Conservation (phyloP, 202 grass and related monocot species). For the Schoenoplectus triqueter region DNA sequence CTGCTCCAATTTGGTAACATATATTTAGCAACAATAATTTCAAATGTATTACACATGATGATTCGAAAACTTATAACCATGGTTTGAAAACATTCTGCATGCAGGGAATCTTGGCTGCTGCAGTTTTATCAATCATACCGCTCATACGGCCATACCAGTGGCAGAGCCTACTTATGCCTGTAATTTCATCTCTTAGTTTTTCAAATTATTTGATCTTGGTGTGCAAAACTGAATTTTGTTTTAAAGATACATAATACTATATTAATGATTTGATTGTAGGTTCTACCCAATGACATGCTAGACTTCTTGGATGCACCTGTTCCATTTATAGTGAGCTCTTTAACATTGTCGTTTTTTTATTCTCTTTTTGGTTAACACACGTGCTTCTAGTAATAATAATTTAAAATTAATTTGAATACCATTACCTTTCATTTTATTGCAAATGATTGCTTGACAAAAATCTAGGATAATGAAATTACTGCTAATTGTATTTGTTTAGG, state of each 20-base stretch:
- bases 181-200: conserved; percentile 48
- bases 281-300: conserved; percentile 92
- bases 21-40: conserved; percentile 24
- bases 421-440: conserved; percentile 19
- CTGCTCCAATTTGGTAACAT: conserved; percentile 91
- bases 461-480: conserved; percentile 17
- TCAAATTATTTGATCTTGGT: conserved; percentile 22
- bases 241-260: conserved; percentile 16
- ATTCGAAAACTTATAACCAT: conserved; percentile 19
- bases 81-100: conserved; percentile 39
- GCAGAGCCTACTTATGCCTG: conserved; percentile 95
- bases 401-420: neutral
- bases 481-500: conserved; percentile 50
- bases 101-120: conserved; percentile 91
- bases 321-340: conserved; percentile 89
- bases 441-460: conserved; percentile 27
- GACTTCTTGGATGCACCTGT: conserved; percentile 99
- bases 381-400: conserved; percentile 16
- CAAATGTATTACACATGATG: neutral
- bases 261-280: conserved; percentile 48
- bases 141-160: conserved; percentile 94
- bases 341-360: conserved; percentile 34
- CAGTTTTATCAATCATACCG: conserved; percentile 86
- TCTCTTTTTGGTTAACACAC: conserved; percentile 30
- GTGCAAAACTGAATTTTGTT: neutral